Evolutionary conservation across 2,329 filamentous ascomycete species (phyloP), one percentile per base, ranked within the genome.

Genomic region (Rhytidhysteron rufulum): DNA sequence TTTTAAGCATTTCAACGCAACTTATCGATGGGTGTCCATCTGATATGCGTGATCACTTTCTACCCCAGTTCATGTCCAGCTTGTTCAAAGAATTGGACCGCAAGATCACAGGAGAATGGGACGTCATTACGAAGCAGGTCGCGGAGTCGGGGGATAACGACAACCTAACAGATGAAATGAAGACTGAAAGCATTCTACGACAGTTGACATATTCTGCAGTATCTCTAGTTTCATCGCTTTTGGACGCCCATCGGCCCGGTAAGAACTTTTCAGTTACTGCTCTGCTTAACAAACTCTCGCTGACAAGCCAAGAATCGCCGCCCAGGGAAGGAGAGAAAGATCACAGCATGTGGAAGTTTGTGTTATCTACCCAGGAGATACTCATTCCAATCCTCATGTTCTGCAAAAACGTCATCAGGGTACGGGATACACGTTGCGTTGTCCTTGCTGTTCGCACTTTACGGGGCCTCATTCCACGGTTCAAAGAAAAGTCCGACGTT

Each of bases 201-300:
- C 89, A 96, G 62, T 77, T 97, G 36, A 96, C 91, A 0, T 93
- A 94, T 65, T 88, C 88, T 3, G 88, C 90, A 1, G 88, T 96
- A 21, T 83, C 93, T 53, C 88, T 97, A 77, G 85, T 96, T 47
- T 88, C 88, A 6, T 86, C 88, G 51, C 82, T 97, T 53, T 74
- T 98, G 17, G 90, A 95, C 60, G 86, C 89, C 11, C 72, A 74
- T 42, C 69, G 72, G 74, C 68, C 74, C 67, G 62, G 83, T 80
- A 83, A 72, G 57, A 27, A 50, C 15, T 10, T 30, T 20, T 36
- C 20, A 16, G n/a, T n/a, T 16, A 4, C n/a, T 20, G 16, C 7
- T 8, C 15, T 34, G 6, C 19, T 10, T n/a, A 31, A 24, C n/a
- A 29, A 15, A 19, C 22, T 21, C 7, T n/a, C 32, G 24, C 43